Base-by-base conservation (phyloP, 2,329 filamentous ascomycete species). In the Stachybotrys elegans region DNA sequence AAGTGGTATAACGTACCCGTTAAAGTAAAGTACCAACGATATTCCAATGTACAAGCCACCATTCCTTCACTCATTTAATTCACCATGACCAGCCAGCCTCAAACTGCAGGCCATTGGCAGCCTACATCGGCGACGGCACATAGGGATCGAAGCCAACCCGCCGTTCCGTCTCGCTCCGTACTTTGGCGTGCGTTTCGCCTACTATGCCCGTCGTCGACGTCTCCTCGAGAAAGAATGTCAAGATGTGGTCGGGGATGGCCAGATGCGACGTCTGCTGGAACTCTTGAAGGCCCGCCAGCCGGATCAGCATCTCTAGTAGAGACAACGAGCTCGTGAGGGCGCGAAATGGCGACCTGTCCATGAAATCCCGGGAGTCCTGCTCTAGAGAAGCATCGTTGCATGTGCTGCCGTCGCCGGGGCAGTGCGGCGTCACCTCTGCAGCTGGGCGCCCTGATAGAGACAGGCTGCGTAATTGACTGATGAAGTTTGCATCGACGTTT, bases 181-280 rank as follows among this genome's bases (percentile, higher is more conserved):
- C 64, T 43, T 55, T 64, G 64, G 65, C 67, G 39, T 68, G 66
- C 4, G 68, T 68, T 46, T 73, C 67, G 4, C 74, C 73, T 6
- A 61, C 58, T 17, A 77, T 49, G 0, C 76, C 72, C 5, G 73
- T 76, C 3, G 73, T 75, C 6, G 76, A 79, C 2, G 72, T 73
- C 45, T 80, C 75, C 47, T 80, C 76, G 14, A 96, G 72, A 67
- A 95, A 96, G 68, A 95, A 94, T 42, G 85, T 89, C 32, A 95
- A 72, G 3, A 95, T 80, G 55, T 95, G 88, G 59, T 96, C 91
- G 2, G 87, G 87, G 48, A 95, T 93, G 6, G 88, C 80, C n/a
- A 95, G 76, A 56, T 95, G 90, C 0, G 88, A 90, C 32, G 81
- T 78, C 70, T 96, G 91, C 60, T 95, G 87, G 62, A 93, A 95